These are phyloP conservation scores for Oryza glaberrima DNA, from an alignment of 176 grass and related monocot genomes.

Conservation along the genomic window DNA sequence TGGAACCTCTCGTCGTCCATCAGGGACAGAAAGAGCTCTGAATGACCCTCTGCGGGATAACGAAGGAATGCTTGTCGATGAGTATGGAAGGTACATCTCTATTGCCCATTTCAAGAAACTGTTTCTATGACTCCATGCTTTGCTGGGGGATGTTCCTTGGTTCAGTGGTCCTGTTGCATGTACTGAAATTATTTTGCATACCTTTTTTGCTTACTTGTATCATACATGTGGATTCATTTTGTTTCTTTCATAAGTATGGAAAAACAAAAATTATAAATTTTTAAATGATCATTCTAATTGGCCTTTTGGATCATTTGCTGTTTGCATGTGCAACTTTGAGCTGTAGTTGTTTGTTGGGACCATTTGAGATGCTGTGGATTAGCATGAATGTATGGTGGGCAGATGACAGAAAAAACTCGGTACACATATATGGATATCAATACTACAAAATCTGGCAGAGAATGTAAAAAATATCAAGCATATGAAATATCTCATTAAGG, in stretches of 20 bases:
- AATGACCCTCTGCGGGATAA: constrained; percentile 92
- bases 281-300: neutral
- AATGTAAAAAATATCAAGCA: neutral
- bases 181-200: constrained; percentile 18
- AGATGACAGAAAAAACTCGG: neutral
- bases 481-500: constrained; percentile 19
- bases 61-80: constrained; percentile 95
- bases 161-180: constrained; percentile 28
- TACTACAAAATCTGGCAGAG: constrained; percentile 11
- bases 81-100: constrained; percentile 88
- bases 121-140: constrained; percentile 21
- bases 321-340: neutral
- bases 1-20: constrained; percentile 66
- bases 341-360: constrained; percentile 2
- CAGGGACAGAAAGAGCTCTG: constrained; percentile 86
- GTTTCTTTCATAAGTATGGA: neutral
- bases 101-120: neutral
- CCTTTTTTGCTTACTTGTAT: neutral
- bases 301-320: neutral
- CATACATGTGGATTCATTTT: neutral
- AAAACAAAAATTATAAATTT: neutral
- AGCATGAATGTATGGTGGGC: neutral
- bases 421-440: constrained; percentile 18
- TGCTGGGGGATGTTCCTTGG: constrained; percentile 23
- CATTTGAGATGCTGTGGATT: constrained; percentile 19